phyloP scores from a whole-genome alignment of 139 green algal species.

The Chlamydomonas incerta region DNA sequence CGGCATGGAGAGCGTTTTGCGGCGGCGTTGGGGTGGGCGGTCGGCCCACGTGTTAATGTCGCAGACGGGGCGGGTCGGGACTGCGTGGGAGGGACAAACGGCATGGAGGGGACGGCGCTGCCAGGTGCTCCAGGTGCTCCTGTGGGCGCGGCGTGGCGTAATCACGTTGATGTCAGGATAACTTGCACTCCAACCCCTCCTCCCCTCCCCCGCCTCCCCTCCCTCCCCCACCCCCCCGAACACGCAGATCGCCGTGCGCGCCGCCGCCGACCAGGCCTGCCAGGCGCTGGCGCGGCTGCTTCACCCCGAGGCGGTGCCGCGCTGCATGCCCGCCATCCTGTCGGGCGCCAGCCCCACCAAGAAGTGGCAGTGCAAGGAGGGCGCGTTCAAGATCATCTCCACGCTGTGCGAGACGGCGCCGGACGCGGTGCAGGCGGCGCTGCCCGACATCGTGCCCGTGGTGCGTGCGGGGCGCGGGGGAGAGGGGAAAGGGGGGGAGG shows the following conservation, averaged over 20 bases:
- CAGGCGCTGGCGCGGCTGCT: slow-evolving; percentile 35
- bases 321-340: slow-evolving; percentile 71
- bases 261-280: slow-evolving; percentile 63
- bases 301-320: slow-evolving; percentile 43
- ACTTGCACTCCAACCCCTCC: too few species aligned
- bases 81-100: too few species aligned
- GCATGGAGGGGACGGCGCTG: too few species aligned
- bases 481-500: not conserved
- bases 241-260: slow-evolving; percentile 58
- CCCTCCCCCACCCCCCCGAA: not conserved
- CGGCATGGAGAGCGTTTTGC: too few species aligned
- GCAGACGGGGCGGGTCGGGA: too few species aligned
- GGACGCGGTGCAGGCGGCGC: slow-evolving; percentile 52
- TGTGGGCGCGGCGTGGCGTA: too few species aligned
- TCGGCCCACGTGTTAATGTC: too few species aligned
- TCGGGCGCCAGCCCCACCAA: slow-evolving; percentile 45
- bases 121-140: too few species aligned
- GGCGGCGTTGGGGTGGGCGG: too few species aligned
- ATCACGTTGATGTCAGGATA: too few species aligned
- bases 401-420: slow-evolving; percentile 53
- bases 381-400: slow-evolving; percentile 58
- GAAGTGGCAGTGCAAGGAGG: slow-evolving; percentile 71
- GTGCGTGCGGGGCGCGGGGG: not conserved
- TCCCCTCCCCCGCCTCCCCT: not conserved
- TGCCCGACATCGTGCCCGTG: slow-evolving; percentile 83